Evolutionary conservation across 495 filamentous ascomycete species (phyloP), one percentile per base, ranked within the genome.

Genomic region (Aspergillus funiculosus): DNA sequence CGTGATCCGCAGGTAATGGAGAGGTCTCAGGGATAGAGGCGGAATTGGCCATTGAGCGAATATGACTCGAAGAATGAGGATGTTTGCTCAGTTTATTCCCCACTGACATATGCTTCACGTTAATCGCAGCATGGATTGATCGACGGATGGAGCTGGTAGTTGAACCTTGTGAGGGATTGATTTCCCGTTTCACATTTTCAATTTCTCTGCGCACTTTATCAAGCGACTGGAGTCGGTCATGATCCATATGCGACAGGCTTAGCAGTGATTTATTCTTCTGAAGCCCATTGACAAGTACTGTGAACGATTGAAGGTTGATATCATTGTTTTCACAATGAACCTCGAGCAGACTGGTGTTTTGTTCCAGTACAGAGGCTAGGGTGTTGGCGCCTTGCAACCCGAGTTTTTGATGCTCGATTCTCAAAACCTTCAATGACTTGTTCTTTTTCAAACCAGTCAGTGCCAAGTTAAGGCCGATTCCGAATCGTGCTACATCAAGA

Each of bases 401-500:
- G 13, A 78, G 61, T 40, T 69, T 75, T 63, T 77, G 69, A 58
- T 79, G 77, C 59, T 91, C 85, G 41, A 98, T 81, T 18, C 80
- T 76, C 29, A 98, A 69, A 19, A 88, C 76, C 31, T 79, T 81
- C 14, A 98, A 64, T 0, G 85, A 78, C 17, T 60, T 80, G 64
- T 96, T 96, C 39, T 77, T 67, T 45, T 81, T 82, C 45, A 98
- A 67, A 2, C 89, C 87, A 6, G 73, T 74, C 44, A 98, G 67
- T 8, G 89, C 85, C 30, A 81, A 73, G 25, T 85, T 88, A 39
- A 96, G 77, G 3, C 88, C 89, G 49, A 80, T 82, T 14, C 91
- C 89, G 26, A 95, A 81, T 31, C 85, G 80, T 1, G 86, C 83
- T 34, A 87, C 86, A 58, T 95, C 92, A 18, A 96, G 71, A 57